Percentiles rank a stretch among this genome's conserved stretches.
Evolutionary conservation across 179 eudicot species (phyloP).

Genomic region (Silene noctiflora): DNA sequence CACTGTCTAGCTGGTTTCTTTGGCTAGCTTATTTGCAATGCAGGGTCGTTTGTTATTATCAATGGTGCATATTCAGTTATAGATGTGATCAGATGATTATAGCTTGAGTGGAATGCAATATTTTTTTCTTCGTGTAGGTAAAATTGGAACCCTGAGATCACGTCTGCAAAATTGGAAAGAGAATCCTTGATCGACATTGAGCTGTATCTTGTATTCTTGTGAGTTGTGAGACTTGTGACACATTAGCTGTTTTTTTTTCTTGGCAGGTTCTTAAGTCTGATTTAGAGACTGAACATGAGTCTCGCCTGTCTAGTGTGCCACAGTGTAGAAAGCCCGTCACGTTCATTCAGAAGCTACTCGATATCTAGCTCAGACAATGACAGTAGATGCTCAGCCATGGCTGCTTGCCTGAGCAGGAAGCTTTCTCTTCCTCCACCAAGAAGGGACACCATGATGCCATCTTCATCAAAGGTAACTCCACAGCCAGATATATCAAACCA

Average conservation of each 20-base stretch:
- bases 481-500: slow-evolving; percentile 48
- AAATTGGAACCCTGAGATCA: too few species aligned
- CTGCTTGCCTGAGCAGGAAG: slow-evolving; percentile 58
- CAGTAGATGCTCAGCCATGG: slow-evolving; percentile 70
- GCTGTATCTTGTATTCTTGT: too few species aligned
- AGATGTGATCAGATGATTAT: too few species aligned
- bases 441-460: slow-evolving; percentile 34
- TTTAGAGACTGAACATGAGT: slow-evolving; percentile 55
- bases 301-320: slow-evolving; percentile 94
- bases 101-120: too few species aligned
- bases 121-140: too few species aligned
- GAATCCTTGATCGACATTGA: too few species aligned
- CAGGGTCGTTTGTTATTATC: too few species aligned
- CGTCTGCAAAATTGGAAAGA: too few species aligned
- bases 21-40: background rate
- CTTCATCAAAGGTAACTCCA: slow-evolving; percentile 70
- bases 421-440: slow-evolving; percentile 41
- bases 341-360: slow-evolving; percentile 87
- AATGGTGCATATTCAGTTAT: too few species aligned
- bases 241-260: background rate
- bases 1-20: background rate
- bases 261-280: slow-evolving; percentile 18
- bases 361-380: slow-evolving; percentile 83
- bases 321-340: slow-evolving; percentile 81
- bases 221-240: too few species aligned